Evolutionary conservation across 768 basidiomycete genomes (phyloP), one percentile per base, ranked within the genome.

Genomic region (Pleurotus salmoneostramineus): DNA sequence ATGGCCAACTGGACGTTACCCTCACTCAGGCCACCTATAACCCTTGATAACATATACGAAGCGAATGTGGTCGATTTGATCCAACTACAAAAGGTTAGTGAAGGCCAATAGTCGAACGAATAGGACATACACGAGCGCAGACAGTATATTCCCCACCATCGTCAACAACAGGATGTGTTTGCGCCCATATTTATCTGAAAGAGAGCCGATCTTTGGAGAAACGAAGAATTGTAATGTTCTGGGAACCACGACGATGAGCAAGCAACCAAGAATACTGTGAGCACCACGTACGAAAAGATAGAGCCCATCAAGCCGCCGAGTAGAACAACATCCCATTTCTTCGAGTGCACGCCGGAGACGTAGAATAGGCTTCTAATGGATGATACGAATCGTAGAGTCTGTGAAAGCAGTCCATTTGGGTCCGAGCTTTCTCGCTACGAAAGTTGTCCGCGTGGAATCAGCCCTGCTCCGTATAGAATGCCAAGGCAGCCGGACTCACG

Each of bases 231-330:
- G 94, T 12, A 93, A 77, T 12, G 87, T 86, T 46, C 92, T 93
- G 59, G 8, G 31, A 59, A 49, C 33, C 59, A 27, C 21, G 21
- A 27, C 45, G 55, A 12, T 56, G 77, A 51, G 78, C 74, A 58
- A 75, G 21, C 21, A 27, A 27, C 21, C 21, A 27, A 3, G 21
- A 27, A 27, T 27, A 27, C 21, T 27, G 21, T 27, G 21, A 27
- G 21, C 21, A 27, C 21, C 32, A 82, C 88, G 69, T 72, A 93
- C 83, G 95, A 93, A 75, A 95, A 97, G 15, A 88, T 83, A 10
- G 94, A 95, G 17, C 95, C 95, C 88, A 97, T 92, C 42, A 96
- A 76, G 2, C 95, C 95, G 78, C 95, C 95, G n/a, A 99, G 79
- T 27, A 98, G 80, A 12, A 98, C 94, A 12, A 98, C 76, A 66